Base-by-base conservation (phyloP, 176 grass and related monocot species). In the Phragmites australis region DNA sequence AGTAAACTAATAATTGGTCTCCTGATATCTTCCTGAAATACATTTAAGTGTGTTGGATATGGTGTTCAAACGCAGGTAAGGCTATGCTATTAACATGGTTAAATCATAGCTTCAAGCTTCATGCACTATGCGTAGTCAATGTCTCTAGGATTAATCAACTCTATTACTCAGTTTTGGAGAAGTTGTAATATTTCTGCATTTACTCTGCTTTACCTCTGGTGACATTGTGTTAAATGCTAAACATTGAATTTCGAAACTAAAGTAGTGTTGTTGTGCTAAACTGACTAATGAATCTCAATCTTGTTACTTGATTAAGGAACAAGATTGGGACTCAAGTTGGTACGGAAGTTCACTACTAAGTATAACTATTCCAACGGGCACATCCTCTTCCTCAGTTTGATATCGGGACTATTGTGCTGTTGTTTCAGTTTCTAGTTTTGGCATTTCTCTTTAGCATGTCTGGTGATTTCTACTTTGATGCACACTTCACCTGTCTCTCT, bases 221-320 rank as follows among this genome's bases (percentile, higher is more conserved):
- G 11, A 48, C 6, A 47, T 32, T 46, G 21, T 43, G 1, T 27
- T 58, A 29, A 37, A 76, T 69, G 22, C 15, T 70, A 70, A 47
- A 52, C 13, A 52, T 42, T 69, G 42, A 85, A 64, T 29, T 63
- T 64, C 51, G 5, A 65, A 55, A 73, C 37, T 22, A 17, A 45
- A 73, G 37, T 30, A 23, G 58, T 15, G 31, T 72, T 54, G 15
- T 17, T 26, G 10, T 63, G 75, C 22, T 40, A 52, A 72, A 70
- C 19, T 30, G 9, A 26, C 18, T 44, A 65, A 63, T 41, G n/a
- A 7, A 37, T 68, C 34, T 42, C 32, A 78, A 13, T 48, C 6
- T 50, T 71, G 3, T 52, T 85, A 54, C 21, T 69, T 34, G 34
- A 42, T 62, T 52, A 52, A 52, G 67, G 22, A 29, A 30, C 16